phyloP scores from a whole-genome alignment of 768 basidiomycete genomes.

The Trametes meyenii region DNA sequence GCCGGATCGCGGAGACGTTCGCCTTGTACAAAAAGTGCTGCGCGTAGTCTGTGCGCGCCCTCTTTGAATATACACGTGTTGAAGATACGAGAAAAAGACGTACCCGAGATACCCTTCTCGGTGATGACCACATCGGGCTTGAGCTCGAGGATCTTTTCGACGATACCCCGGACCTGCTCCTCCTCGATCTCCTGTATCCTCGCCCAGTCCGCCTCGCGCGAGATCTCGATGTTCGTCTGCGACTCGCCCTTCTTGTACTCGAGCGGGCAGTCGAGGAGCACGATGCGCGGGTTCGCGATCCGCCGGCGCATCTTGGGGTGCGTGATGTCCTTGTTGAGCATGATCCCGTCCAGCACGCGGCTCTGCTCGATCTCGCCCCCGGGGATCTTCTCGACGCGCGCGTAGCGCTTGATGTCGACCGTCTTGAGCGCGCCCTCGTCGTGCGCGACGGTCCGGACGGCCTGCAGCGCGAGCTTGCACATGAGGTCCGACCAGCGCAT shows the following conservation, averaged over 20 bases:
- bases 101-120: constrained; percentile 97
- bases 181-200: constrained; percentile 94
- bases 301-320: constrained; percentile 95
- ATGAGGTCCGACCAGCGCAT: constrained; percentile 96
- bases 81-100: constrained; percentile 31
- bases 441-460: constrained; percentile 84
- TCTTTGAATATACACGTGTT: not conserved
- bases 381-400: constrained; percentile 95
- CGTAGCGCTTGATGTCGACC: constrained; percentile 98
- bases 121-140: constrained; percentile 95
- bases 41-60: constrained; percentile 68
- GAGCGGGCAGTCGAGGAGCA: constrained; percentile 90
- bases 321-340: constrained; percentile 99
- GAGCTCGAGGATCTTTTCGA: constrained; percentile 84
- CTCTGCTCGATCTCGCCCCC: constrained; percentile 97
- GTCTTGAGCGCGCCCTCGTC: constrained; percentile 79
- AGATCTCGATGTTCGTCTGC: constrained; percentile 98
- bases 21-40: constrained; percentile 88
- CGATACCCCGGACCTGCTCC: constrained; percentile 90
- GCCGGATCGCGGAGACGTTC: constrained; percentile 90
- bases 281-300: constrained; percentile 86
- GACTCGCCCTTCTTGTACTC: constrained; percentile 99
- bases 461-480: constrained; percentile 92
- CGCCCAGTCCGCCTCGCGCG: constrained; percentile 92
- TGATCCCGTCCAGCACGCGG: constrained; percentile 83